phyloP scores from a whole-genome alignment of 176 grass and related monocot species.

The Sorghum bicolor region Sorghum_bicolor_NCBIv3 NC_012870.2:59359001-59359500 shows the following conservation, averaged over 20 bases:
- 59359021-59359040: not conserved
- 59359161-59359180: conserved; percentile 7
- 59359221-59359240: not conserved
- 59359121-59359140: not conserved
- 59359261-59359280: conserved; percentile 8
- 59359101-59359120: not conserved
- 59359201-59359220: not conserved
- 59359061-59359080: not conserved
- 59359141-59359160: not conserved
- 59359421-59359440: conserved; percentile 50
- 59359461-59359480: conserved; percentile 26
- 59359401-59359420: conserved; percentile 28
- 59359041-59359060: not conserved
- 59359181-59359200: not conserved
- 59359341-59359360: not conserved
- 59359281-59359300: conserved; percentile 27
- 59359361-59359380: not conserved
- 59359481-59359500: not conserved
- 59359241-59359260: not conserved
- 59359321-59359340: not conserved
- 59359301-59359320: conserved; percentile 41
- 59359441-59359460: conserved; percentile 48
- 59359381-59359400: conserved; percentile 2
- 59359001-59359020: not conserved
- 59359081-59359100: not conserved